Base-by-base conservation (phyloP, 2,329 filamentous ascomycete genomes). In the Spiromastix sp. region DNA sequence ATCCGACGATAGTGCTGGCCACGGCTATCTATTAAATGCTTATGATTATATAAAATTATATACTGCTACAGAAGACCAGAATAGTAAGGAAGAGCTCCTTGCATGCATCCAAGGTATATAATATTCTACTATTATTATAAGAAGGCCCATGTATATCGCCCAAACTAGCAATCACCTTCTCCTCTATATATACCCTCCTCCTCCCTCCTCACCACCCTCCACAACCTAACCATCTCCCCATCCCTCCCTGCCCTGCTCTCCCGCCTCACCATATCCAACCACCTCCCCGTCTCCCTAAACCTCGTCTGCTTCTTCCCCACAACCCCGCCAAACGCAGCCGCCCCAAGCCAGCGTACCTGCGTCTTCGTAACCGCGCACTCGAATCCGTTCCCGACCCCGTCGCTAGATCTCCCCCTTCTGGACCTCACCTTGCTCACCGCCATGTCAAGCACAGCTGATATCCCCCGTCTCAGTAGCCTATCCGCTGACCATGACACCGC, bases 271-370 rank as follows among this genome's bases (percentile, higher is more conserved):
- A 42, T 52, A 5, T 69, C 65, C 40, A 94, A 58, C 85, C 85
- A 94, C 20, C 53, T 55, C 38, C 95, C 57, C 10, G 87, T 69
- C 19, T 60, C 59, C 4, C 50, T 51, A 56, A 85, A 84, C 36
- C 68, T 71, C 21, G 79, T 79, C 66, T 93, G 86, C 55, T 81
- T 85, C 46, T 68, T 71, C 31, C 58, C 55, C 48, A 95, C 66
- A 18, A 91, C 77, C 34, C 67, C 62, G 30, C 65, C 56, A 49
- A 93, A 93, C 4, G 85, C 85, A 18, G 67, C 66, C 34, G 77
- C 75, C 1, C 77, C 79, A 40, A 89, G 63, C 66, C 77, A 78
- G 37, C 67, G 59, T 21, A 73, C 64, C 49, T 87, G 80, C 10
- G 55, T 54, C 44, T 70, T 74, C 34, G 67, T 72, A 19, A 87